Evolutionary conservation across 2,329 filamentous ascomycete genomes (phyloP), one percentile per base, ranked within the genome.

Genomic region (Fusarium foetens): DNA sequence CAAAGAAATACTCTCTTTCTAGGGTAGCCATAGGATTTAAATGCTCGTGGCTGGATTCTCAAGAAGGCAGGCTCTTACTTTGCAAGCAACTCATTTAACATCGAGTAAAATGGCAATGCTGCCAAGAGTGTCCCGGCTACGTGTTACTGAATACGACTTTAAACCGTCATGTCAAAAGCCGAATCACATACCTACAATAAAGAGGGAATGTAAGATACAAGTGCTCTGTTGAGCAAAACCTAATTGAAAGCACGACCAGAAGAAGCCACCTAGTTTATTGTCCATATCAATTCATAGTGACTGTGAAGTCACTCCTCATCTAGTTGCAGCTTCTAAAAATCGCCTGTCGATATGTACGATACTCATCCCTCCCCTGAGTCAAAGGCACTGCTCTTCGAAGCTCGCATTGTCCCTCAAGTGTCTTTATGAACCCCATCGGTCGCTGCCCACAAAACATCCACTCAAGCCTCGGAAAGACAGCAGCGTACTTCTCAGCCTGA

Each of bases 361-460:
- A 66, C 17, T 59, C 12, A 27, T 59, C 52, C n/a, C 43, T 66
- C 13, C 1, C 4, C 10, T 13, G 14, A 0, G 41, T 59, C 29
- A 66, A 41, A 21, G 58, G 58, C 5, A 63, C n/a, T 33, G 66
- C 62, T 8, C 16, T 51, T 17, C 5, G 41, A 23, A 33, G 10
- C 7, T n/a, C 10, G 9, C 16, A 39, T 3, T 27, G 12, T 10
- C 25, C 51, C 35, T 53, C 11, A 3, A 10, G 4, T 29, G 12
- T 21, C 2, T 31, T 11, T 0, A 2, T 29, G 19, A 36, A 19
- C 9, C 29, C 53, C 25, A 74, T 70, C 0, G 51, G 55, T 25
- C 58, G 17, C 31, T 71, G 67, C 25, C 70, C 71, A 13, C 49
- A 74, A 23, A 66, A n/a, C 17, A 73, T 48, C 68, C 67, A 72